Conservation (phyloP, 192 early-diverging fungal genomes). For the Haplosporangium gracile region DNA sequence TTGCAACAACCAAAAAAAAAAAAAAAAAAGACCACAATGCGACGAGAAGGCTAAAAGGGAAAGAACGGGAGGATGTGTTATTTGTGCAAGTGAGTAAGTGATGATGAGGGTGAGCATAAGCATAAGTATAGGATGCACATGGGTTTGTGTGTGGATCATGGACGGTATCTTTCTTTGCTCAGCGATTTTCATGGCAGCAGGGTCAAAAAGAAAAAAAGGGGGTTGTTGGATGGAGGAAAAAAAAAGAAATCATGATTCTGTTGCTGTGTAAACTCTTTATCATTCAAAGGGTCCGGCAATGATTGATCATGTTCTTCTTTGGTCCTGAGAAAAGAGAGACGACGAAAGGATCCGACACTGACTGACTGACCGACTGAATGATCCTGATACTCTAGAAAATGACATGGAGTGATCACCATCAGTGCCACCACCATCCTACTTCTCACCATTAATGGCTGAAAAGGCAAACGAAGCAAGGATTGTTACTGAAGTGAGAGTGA, state of each 20-base stretch:
- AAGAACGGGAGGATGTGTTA: not conserved
- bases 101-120: not conserved
- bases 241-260: not conserved
- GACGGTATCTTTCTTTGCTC: conserved; percentile 1
- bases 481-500: not conserved
- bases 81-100: not conserved
- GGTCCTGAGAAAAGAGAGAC: not conserved
- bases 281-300: not conserved
- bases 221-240: not conserved
- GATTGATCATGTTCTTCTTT: not conserved
- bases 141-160: conserved; percentile 1
- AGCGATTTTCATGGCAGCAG: not conserved
- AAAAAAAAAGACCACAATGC: not conserved
- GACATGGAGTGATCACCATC: not conserved
- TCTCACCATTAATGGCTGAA: not conserved
- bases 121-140: not conserved
- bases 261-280: not conserved
- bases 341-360: not conserved
- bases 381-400: not conserved
- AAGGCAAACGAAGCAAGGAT: not conserved
- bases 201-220: not conserved
- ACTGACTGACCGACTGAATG: not conserved
- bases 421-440: not conserved
- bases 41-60: not conserved
- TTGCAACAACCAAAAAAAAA: too few species aligned